Evolutionary conservation across 2,329 filamentous ascomycete genomes (phyloP).

Genomic region (Lasiodiplodia sp.): DNA sequence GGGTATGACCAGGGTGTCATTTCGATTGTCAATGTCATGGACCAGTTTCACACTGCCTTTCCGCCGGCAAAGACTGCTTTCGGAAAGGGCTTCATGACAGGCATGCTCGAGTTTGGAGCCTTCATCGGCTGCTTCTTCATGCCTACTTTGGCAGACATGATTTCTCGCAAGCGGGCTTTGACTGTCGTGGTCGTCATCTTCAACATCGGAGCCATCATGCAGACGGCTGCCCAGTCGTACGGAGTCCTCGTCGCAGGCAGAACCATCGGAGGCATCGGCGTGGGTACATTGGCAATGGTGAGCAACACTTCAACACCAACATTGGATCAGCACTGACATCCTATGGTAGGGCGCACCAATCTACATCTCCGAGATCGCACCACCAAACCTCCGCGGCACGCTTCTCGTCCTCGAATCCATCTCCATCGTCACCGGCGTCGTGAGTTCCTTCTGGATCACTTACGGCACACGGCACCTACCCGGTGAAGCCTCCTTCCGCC

Average conservation of each 20-base stretch:
- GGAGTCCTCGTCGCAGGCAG: conserved; percentile 41
- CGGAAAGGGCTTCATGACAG: conserved; percentile 51
- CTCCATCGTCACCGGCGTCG: conserved; percentile 51
- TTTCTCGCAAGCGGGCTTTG: conserved; percentile 54
- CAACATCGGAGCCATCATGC: conserved; percentile 53
- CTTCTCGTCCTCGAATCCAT: conserved; percentile 50
- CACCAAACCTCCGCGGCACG: conserved; percentile 73
- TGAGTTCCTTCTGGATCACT: conserved; percentile 52
- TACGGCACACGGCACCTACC: conserved; percentile 49
- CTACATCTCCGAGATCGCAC: conserved; percentile 81
- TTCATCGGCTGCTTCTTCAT: conserved; percentile 47
- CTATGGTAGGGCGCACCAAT: conserved; percentile 54
- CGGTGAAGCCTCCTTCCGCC: conserved; percentile 55
- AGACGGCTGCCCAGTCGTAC: conserved; percentile 40
- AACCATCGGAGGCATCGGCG: conserved; percentile 42
- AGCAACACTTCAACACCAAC: conserved; percentile 8
- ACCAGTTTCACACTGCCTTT: conserved; percentile 52
- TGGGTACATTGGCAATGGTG: conserved; percentile 40
- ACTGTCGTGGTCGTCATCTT: conserved; percentile 55
- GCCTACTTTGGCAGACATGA: conserved; percentile 49
- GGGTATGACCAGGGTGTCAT: conserved; percentile 41
- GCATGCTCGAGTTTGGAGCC: conserved; percentile 53
- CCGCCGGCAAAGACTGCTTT: conserved; percentile 44
- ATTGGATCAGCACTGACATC: not conserved
- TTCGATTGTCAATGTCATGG: conserved; percentile 54